Evolutionary conservation across 2,329 filamentous ascomycete genomes (phyloP), one percentile per base, ranked within the genome.

Genomic region (Elsinoe batatas): DNA sequence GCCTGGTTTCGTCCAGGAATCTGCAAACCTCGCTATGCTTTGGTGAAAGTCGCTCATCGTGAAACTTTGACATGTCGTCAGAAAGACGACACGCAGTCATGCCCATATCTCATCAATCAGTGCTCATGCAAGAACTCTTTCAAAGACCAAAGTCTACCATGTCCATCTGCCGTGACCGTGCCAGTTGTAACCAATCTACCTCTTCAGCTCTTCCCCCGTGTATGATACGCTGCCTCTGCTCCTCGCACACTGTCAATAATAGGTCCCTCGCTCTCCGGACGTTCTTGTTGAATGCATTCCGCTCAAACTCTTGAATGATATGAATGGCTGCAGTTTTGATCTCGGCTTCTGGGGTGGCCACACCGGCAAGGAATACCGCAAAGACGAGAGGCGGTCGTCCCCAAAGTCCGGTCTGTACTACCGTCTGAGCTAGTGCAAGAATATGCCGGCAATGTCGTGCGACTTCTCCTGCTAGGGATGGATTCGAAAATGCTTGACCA

Each of bases 311-410:
- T n/a, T 66, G 69, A 36, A 81, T 69, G 50, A 79, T 61, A n/a
- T 76, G 70, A 56, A 80, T 65, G 1, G 74, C 75, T 60, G 71
- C 67, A 54, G 68, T 67, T 62, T 79, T 77, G 17, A 74, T 68
- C 4, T 67, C 67, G 7, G 66, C 65, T 20, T 72, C 68, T 0
- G 63, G 66, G 1, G 69, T 66, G 10, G 73, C 72, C 15, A 74
- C 70, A 3, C 78, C 79, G 0, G 77, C 76, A 57, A 81, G 72
- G 62, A 81, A 80, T 0, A 80, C 60, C 0, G 79, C 77, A 58
- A 81, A 80, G 2, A 78, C 69, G 3, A 77, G 63, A 56, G 75
- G 76, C 18, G 74, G 70, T 13, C 71, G 69, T 43, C 75, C 70
- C 12, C 70, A 67, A 10, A 69, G 69, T 3, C 67, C 66, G 2